These are phyloP conservation scores for Cutaneotrichosporon cutaneum DNA, from an alignment of 1,284 basidiomycete genomes.

Conservation along the genomic window DNA sequence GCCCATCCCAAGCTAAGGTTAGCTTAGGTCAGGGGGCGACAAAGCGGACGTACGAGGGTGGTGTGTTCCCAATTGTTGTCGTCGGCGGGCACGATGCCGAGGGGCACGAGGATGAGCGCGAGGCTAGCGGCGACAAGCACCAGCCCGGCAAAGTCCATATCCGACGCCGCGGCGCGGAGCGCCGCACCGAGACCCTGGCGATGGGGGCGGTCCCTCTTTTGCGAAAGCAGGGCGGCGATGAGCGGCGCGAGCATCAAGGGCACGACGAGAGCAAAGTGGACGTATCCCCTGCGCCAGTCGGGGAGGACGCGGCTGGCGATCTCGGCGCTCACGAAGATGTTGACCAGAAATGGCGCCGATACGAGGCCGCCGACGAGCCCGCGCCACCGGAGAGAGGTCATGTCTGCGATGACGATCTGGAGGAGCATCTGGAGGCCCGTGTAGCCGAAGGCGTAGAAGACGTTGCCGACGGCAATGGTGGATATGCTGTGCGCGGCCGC, in stretches of 20 bases:
- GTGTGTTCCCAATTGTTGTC: conserved; percentile 19
- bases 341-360: conserved; percentile 67
- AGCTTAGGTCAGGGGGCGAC: background rate
- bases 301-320: conserved; percentile 62
- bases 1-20: conserved; percentile 43
- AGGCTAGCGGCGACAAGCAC: conserved; percentile 63
- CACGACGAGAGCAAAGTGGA: conserved; percentile 56
- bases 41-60: conserved; percentile 33
- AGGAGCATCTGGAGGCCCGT: conserved; percentile 68
- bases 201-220: conserved; percentile 17
- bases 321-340: conserved; percentile 62
- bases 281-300: conserved; percentile 66
- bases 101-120: conserved; percentile 66
- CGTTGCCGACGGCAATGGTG: conserved; percentile 50
- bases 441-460: conserved; percentile 46
- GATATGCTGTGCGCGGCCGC: conserved; percentile 63
- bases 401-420: conserved; percentile 75
- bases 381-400: conserved; percentile 73
- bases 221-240: conserved; percentile 46
- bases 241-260: conserved; percentile 49
- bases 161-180: conserved; percentile 13
- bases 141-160: conserved; percentile 61
- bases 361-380: conserved; percentile 67
- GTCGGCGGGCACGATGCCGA: conserved; percentile 58
- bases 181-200: background rate